These are phyloP conservation scores for Volvariella surrecta DNA, from an alignment of 1,284 basidiomycete genomes.

Conservation along the genomic window DNA sequence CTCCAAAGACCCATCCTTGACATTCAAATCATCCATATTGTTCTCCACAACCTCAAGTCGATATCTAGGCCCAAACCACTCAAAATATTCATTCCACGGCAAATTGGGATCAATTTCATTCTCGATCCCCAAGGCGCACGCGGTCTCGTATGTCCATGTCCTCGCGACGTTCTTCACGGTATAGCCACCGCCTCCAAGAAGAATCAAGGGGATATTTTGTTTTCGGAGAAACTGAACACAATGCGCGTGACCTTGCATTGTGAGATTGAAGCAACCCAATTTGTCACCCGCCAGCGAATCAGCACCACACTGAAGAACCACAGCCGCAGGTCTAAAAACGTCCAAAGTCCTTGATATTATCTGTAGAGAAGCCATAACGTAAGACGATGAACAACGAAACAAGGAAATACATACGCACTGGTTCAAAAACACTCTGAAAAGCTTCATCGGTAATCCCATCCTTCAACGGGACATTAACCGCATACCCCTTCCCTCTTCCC, in stretches of 20 bases:
- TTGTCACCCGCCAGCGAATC: conserved; percentile 96
- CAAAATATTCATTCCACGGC: conserved; percentile 95
- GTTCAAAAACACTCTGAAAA: conserved; percentile 82
- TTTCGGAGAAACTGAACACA: conserved; percentile 85
- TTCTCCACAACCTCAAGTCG: conserved; percentile 86
- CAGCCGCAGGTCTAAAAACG: conserved; percentile 82
- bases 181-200: conserved; percentile 95
- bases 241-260: conserved; percentile 90
- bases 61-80: conserved; percentile 97
- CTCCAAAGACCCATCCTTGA: conserved; percentile 76
- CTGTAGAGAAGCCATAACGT: conserved; percentile 26
- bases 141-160: conserved; percentile 97
- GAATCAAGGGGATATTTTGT: conserved; percentile 83
- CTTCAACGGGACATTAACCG: conserved; percentile 90
- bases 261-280: conserved; percentile 93
- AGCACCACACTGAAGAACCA: conserved; percentile 93
- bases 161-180: conserved; percentile 94
- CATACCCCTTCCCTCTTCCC: conserved; percentile 83
- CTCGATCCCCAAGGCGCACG: conserved; percentile 83
- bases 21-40: conserved; percentile 94
- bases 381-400: background rate
- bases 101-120: conserved; percentile 72
- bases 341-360: conserved; percentile 85
- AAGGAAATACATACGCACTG: conserved; percentile 60
- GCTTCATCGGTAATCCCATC: conserved; percentile 89